Evolutionary conservation across 2,329 filamentous ascomycete genomes (phyloP).

Genomic region (Stachybotrys elegans): DNA sequence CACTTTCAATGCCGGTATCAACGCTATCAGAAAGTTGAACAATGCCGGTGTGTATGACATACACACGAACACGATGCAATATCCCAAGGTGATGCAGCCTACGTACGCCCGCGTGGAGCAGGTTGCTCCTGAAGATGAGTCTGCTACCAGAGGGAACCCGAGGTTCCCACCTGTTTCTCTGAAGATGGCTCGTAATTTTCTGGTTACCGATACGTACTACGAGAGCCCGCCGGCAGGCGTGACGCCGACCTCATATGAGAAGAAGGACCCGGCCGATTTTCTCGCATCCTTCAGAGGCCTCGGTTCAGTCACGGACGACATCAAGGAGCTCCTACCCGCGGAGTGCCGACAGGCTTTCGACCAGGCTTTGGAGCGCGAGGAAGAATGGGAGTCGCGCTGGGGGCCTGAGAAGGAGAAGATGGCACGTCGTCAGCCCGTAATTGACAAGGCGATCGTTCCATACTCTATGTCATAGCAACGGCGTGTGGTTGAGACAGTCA

Average conservation of each 20-base stretch:
- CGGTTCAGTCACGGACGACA: constrained; percentile 57
- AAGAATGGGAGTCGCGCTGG: constrained; percentile 71
- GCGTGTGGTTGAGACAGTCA: neutral
- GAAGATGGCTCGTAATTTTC: constrained; percentile 50
- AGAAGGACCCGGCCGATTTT: constrained; percentile 39
- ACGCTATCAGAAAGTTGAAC: constrained; percentile 62
- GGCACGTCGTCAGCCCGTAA: constrained; percentile 46
- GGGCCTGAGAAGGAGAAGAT: constrained; percentile 58
- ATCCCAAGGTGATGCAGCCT: constrained; percentile 82
- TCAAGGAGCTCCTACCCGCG: constrained; percentile 59
- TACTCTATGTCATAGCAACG: constrained; percentile 38
- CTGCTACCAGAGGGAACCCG: constrained; percentile 21
- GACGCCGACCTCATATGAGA: constrained; percentile 38
- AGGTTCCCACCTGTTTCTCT: constrained; percentile 44
- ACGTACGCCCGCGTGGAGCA: constrained; percentile 80
- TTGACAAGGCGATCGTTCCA: constrained; percentile 61
- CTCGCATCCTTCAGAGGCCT: constrained; percentile 55
- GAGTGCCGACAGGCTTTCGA: constrained; percentile 72
- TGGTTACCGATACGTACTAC: constrained; percentile 49
- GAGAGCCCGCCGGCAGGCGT: constrained; percentile 46
- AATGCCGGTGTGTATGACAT: constrained; percentile 81
- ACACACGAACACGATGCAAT: constrained; percentile 89
- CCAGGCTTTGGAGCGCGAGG: constrained; percentile 58
- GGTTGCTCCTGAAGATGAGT: constrained; percentile 42
- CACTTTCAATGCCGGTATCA: constrained; percentile 75